phyloP scores from a whole-genome alignment of 139 green algal genomes.

The Chlorella sp. region DNA sequence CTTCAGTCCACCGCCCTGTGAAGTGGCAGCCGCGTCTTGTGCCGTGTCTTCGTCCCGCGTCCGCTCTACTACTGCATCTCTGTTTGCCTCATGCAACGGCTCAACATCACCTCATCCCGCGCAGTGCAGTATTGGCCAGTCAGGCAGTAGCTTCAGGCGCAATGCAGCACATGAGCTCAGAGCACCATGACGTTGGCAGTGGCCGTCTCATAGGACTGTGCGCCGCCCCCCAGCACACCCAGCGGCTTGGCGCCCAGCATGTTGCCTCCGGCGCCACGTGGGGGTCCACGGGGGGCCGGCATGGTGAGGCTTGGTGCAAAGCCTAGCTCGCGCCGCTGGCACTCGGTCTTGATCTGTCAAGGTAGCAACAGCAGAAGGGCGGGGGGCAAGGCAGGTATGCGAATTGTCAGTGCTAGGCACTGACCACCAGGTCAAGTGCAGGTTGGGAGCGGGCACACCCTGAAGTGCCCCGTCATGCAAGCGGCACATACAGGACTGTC shows the following conservation, averaged over 20 bases:
- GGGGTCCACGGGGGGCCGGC: neutral
- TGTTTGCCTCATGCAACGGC: no score
- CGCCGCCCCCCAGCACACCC: neutral
- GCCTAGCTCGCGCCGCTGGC: neutral
- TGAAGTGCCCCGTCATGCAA: no score
- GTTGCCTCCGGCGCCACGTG: neutral
- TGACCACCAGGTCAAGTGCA: no score
- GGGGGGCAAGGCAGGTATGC: neutral
- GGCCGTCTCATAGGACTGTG: neutral
- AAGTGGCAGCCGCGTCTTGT: no score
- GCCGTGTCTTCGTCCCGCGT: no score
- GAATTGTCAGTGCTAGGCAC: no score
- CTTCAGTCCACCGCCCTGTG: no score
- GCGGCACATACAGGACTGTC: no score
- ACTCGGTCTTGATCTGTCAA: conserved; percentile 8
- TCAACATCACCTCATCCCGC: no score
- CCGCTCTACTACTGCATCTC: no score
- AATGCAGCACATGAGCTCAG: neutral
- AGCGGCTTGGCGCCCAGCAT: neutral
- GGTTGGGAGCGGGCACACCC: neutral
- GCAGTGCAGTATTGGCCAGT: no score
- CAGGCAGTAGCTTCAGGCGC: neutral
- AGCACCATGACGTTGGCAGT: conserved; percentile 12
- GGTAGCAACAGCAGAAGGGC: neutral
- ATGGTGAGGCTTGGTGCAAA: neutral